A percentile compares a stretch with the other conserved stretches of the same genome.
phyloP scores from a whole-genome alignment of 805 yeast species.

The Ogataea methylovora region DNA sequence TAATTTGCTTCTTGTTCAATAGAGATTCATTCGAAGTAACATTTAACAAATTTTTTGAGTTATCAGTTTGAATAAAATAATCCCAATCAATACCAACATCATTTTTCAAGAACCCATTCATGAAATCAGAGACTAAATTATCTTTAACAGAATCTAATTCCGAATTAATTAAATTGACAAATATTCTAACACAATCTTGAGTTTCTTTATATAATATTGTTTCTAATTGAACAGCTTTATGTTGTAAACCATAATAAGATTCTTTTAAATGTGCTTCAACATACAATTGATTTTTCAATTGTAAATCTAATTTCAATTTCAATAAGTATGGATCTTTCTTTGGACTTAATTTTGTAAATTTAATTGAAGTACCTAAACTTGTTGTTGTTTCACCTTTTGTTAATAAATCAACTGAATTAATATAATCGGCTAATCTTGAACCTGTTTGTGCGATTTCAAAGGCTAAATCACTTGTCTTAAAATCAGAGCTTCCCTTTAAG shows the following conservation, averaged over 20 bases:
- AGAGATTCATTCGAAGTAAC: conserved; percentile 24
- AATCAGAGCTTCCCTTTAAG: conserved; percentile 43
- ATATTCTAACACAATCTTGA: conserved; percentile 47
- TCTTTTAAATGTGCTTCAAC: conserved; percentile 63
- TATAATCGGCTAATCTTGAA: conserved; percentile 39
- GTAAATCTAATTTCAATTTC: conserved; percentile 55
- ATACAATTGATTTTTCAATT: conserved; percentile 52
- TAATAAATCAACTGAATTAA: conserved; percentile 34
- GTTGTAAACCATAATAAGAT: conserved; percentile 56
- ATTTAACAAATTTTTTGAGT: conserved; percentile 33
- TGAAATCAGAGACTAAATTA: conserved; percentile 46
- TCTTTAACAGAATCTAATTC: conserved; percentile 42
- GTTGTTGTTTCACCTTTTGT: conserved; percentile 28
- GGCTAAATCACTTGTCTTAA: conserved; percentile 47
- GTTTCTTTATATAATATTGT: conserved; percentile 55
- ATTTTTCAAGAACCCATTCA: conserved; percentile 42
- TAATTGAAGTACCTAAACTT: conserved; percentile 21
- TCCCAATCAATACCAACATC: conserved; percentile 69
- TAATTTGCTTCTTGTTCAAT: conserved; percentile 25
- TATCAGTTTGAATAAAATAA: conserved; percentile 43
- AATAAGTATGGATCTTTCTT: conserved; percentile 55
- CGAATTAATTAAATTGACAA: conserved; percentile 41
- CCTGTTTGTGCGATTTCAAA: conserved; percentile 61
- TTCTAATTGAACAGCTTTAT: conserved; percentile 57
- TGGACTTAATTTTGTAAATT: conserved; percentile 12